A percentile compares a stretch with the other conserved stretches of the same genome.
Evolutionary conservation across 768 basidiomycete species (phyloP).

Genomic region (Lactarius deliciosus): DNA sequence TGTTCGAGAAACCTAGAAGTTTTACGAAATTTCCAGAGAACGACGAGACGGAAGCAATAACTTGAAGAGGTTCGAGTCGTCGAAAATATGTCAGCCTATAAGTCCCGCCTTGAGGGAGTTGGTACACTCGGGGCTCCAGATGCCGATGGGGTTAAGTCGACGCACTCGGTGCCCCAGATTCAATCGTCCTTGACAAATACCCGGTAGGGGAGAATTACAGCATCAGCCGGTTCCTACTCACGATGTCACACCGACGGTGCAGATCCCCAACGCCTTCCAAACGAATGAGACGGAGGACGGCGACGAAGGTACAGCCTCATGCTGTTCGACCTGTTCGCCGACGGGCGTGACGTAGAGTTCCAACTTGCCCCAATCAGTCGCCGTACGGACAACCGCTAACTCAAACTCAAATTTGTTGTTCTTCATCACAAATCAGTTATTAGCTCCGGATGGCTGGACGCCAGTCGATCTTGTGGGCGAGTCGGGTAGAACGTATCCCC

Average conservation of each 20-base stretch:
- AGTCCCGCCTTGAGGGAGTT: conserved; percentile 47
- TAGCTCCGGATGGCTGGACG: conserved; percentile 41
- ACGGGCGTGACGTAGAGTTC: conserved; percentile 66
- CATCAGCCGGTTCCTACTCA: conserved; percentile 35
- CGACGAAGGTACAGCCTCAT: conserved; percentile 37
- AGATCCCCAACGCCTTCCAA: conserved; percentile 53
- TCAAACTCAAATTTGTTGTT: conserved; percentile 70
- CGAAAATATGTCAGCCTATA: conserved; percentile 70
- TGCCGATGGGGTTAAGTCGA: conserved; percentile 9
- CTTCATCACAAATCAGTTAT: background rate
- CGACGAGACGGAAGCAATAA: conserved; percentile 55
- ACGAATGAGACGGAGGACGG: background rate
- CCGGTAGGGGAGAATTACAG: conserved; percentile 7
- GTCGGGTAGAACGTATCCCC: conserved; percentile 52
- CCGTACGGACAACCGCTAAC: conserved; percentile 67
- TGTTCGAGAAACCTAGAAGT: conserved; percentile 53
- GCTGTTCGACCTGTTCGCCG: conserved; percentile 56
- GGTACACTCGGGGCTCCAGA: background rate
- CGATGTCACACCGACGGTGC: conserved; percentile 68
- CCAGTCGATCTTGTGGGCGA: conserved; percentile 45
- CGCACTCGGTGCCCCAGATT: conserved; percentile 56
- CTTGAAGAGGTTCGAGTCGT: conserved; percentile 66
- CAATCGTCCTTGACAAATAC: conserved; percentile 53
- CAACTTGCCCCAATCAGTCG: conserved; percentile 49
- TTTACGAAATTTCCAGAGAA: conserved; percentile 58